Evolutionary conservation across 2,329 filamentous ascomycete genomes (phyloP).

Genomic region (Nakataea oryzae): DNA sequence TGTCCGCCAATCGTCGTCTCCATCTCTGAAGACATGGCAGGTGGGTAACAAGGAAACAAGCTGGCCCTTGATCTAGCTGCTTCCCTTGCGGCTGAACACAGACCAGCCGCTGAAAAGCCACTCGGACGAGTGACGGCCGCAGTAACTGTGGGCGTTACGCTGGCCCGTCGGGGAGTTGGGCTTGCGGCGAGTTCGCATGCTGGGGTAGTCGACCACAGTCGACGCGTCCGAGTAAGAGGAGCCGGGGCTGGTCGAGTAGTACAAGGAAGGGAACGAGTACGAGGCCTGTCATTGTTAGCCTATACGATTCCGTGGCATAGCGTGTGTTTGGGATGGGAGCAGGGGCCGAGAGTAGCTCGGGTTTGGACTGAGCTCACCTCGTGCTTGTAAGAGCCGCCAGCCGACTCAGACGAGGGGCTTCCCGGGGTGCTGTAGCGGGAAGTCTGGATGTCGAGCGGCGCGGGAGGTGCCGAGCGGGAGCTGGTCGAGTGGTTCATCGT

Average conservation of each 20-base stretch:
- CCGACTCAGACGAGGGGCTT: background rate
- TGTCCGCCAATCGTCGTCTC: background rate
- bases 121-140: conserved; percentile 13
- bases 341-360: no score
- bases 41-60: background rate
- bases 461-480: background rate
- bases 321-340: no score
- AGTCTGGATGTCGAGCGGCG: background rate
- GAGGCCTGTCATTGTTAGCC: background rate
- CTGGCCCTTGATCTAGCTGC: background rate
- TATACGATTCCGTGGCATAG: background rate
- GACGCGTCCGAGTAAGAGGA: background rate
- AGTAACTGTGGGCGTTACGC: conserved; percentile 14
- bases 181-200: background rate
- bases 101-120: conserved; percentile 15
- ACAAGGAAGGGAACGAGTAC: background rate
- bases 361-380: background rate
- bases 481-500: conserved; percentile 1
- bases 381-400: background rate
- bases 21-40: background rate
- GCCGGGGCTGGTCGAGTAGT: background rate
- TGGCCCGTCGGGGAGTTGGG: conserved; percentile 7
- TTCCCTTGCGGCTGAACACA: background rate
- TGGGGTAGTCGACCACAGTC: background rate
- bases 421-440: background rate